Conservation (phyloP, 495 filamentous ascomycete genomes). For the Penicillium flavigenum region DNA sequence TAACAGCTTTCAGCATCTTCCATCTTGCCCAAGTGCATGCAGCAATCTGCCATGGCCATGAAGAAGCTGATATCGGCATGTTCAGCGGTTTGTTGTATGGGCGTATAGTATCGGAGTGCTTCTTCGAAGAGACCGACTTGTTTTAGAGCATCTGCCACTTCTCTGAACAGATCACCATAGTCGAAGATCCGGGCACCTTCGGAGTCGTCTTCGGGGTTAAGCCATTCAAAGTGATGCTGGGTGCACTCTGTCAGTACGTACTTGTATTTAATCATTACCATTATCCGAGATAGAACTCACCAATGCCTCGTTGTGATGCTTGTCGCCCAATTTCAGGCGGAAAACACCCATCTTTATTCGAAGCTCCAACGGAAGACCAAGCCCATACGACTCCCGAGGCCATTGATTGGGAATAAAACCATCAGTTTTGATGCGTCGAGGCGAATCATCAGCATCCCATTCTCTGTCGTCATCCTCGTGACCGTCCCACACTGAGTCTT, state of each 20-base stretch:
- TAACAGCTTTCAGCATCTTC: conserved; percentile 74
- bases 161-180: conserved; percentile 74
- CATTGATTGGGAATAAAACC: conserved; percentile 56
- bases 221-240: conserved; percentile 61
- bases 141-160: conserved; percentile 67
- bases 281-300: conserved; percentile 44
- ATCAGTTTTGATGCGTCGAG: conserved; percentile 58
- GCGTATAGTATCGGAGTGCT: conserved; percentile 72
- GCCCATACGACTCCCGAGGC: conserved; percentile 63
- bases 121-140: conserved; percentile 54
- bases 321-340: conserved; percentile 62
- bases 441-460: conserved; percentile 76
- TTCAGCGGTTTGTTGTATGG: conserved; percentile 59
- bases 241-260: conserved; percentile 12
- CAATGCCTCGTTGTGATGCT: conserved; percentile 70
- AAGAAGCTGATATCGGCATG: conserved; percentile 61
- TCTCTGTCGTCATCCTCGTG: conserved; percentile 79
- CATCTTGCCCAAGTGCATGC: conserved; percentile 57
- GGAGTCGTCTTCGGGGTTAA: conserved; percentile 57
- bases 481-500: conserved; percentile 79
- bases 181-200: conserved; percentile 53
- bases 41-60: conserved; percentile 73
- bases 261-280: neutral
- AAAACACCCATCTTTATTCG: conserved; percentile 84
- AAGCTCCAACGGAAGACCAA: conserved; percentile 76